These are phyloP conservation scores for Backusella circina DNA, from an alignment of 192 early-diverging fungal species.

Conservation along the genomic window DNA sequence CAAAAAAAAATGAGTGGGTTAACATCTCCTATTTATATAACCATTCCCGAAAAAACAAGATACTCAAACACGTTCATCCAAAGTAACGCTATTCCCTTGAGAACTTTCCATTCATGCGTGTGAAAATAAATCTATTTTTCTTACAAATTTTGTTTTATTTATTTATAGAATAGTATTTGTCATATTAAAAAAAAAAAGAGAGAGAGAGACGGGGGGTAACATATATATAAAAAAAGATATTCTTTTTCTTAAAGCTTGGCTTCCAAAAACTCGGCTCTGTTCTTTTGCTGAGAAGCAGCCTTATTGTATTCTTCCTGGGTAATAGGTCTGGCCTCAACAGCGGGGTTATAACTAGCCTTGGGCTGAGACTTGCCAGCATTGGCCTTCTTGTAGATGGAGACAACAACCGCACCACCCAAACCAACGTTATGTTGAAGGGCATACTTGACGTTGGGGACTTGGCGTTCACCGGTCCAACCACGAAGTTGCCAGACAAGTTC, in stretches of 20 bases:
- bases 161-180: background rate
- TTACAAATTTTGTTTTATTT: background rate
- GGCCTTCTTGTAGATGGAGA: constrained; percentile 58
- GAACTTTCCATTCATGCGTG: background rate
- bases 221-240: no score
- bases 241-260: constrained; percentile 30
- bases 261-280: constrained; percentile 30
- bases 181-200: background rate
- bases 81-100: no score
- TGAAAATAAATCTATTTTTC: background rate
- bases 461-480: constrained; percentile 63
- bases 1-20: no score
- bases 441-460: constrained; percentile 60
- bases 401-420: constrained; percentile 69
- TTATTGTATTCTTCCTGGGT: constrained; percentile 52
- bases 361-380: constrained; percentile 35
- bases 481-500: constrained; percentile 57
- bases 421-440: constrained; percentile 76
- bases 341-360: constrained; percentile 52
- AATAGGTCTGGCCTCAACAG: constrained; percentile 56
- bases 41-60: no score
- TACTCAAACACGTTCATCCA: no score
- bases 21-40: no score
- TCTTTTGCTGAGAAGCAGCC: constrained; percentile 40
- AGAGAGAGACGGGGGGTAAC: no score